Evolutionary conservation across 1,284 basidiomycete species (phyloP).

Genomic region (Pseudomicrostroma phylloplanum): DNA sequence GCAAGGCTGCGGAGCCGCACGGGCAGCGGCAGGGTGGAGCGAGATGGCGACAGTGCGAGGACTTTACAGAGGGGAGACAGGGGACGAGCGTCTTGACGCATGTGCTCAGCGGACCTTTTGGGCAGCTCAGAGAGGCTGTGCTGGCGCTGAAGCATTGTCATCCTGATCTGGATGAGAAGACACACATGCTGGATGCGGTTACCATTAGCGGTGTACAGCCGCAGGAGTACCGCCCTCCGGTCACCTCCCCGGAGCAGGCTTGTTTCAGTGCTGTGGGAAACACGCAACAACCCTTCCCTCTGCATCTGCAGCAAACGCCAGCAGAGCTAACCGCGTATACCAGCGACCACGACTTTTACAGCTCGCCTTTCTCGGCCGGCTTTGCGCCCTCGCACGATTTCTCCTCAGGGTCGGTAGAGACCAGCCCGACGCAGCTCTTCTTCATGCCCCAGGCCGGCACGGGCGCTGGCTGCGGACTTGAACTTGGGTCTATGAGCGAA

Average conservation of each 20-base stretch:
- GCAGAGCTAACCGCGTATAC: background rate
- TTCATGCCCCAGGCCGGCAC: too few relatives aligned
- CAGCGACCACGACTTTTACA: background rate
- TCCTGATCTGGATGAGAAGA: conserved; percentile 15
- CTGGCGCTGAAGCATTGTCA: conserved; percentile 20
- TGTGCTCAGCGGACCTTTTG: conserved; percentile 35
- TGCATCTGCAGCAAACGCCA: background rate
- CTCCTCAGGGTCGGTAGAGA: background rate
- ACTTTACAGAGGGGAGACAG: conserved; percentile 41
- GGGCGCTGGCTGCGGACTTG: too few relatives aligned
- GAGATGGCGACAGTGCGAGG: conserved; percentile 41
- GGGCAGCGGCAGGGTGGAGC: conserved; percentile 18
- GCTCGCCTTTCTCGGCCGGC: background rate
- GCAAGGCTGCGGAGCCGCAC: conserved; percentile 17
- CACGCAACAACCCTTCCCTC: background rate
- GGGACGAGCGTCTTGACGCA: conserved; percentile 29
- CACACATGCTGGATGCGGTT: conserved; percentile 15
- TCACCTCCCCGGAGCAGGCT: too few relatives aligned
- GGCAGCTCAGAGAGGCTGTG: conserved; percentile 28
- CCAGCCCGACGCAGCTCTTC: too few relatives aligned
- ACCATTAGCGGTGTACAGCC: background rate
- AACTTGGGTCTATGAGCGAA: too few relatives aligned
- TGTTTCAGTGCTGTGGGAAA: too few relatives aligned
- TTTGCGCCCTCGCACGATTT: background rate
- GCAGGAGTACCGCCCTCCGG: background rate